Evolutionary conservation across 2,329 filamentous ascomycete genomes (phyloP).

Genomic region (Coleophoma eucalyptorum): DNA sequence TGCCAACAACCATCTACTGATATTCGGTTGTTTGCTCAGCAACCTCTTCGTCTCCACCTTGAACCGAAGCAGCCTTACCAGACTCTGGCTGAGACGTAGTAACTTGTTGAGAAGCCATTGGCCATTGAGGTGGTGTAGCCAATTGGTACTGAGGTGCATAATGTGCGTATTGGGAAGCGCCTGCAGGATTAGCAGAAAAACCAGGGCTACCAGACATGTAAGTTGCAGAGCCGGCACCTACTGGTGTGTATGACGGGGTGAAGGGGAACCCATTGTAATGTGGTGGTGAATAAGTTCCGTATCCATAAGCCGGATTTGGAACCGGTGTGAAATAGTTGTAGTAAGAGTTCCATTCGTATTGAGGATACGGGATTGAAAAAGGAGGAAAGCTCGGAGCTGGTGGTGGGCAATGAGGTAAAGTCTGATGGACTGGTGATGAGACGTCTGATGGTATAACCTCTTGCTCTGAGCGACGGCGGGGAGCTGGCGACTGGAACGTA

Average conservation of each 20-base stretch:
- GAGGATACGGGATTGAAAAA: no score
- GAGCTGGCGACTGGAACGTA: conserved; percentile 12
- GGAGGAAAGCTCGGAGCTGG: no score
- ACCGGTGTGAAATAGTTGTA: background rate
- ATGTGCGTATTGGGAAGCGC: conserved; percentile 4
- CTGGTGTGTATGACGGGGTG: no score
- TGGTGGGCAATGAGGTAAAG: conserved; percentile 10
- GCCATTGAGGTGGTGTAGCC: no score
- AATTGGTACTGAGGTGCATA: background rate
- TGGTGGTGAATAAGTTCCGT: background rate
- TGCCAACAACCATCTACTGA: no score
- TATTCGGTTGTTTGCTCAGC: no score
- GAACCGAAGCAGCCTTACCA: no score
- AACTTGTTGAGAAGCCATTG: no score
- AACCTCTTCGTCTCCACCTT: no score
- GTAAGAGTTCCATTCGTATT: conserved; percentile 8
- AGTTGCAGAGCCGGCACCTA: background rate
- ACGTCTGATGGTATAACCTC: background rate
- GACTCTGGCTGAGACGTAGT: no score
- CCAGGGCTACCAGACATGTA: conserved; percentile 13
- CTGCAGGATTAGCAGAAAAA: conserved; percentile 10
- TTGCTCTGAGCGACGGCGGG: conserved; percentile 4
- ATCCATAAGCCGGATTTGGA: background rate
- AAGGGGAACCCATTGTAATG: background rate
- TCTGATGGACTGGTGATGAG: conserved; percentile 8